Conservation (phyloP, 2,329 filamentous ascomycete genomes). For the Fusarium temperatum region DNA sequence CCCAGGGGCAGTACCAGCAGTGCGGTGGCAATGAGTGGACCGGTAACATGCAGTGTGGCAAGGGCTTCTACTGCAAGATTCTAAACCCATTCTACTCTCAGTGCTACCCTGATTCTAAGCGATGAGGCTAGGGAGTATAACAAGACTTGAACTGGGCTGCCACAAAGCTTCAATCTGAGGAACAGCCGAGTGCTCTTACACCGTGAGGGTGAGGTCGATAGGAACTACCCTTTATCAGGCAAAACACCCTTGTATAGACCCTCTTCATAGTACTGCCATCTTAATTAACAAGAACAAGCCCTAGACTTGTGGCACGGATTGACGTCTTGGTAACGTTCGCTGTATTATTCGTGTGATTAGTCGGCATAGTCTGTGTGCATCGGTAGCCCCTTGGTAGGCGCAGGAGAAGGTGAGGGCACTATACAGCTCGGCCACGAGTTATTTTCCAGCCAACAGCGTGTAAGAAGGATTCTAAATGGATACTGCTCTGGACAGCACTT, state of each 20-base stretch:
- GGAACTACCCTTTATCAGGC: background rate
- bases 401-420: too few species aligned
- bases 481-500: too few species aligned
- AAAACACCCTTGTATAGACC: background rate
- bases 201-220: background rate
- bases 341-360: background rate
- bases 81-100: background rate
- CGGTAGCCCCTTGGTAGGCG: too few species aligned
- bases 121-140: background rate
- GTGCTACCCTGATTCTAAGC: background rate
- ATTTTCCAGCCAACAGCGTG: too few species aligned
- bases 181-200: background rate
- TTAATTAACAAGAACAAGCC: background rate
- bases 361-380: background rate
- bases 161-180: background rate
- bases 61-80: constrained; percentile 5
- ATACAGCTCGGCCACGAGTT: too few species aligned
- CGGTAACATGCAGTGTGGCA: constrained; percentile 3
- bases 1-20: constrained; percentile 2
- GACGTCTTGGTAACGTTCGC: background rate
- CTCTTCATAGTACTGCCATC: background rate
- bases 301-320: background rate
- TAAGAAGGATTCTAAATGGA: too few species aligned
- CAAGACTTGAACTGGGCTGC: too few species aligned
- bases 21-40: constrained; percentile 6